These are phyloP conservation scores for Tetrahymena malaccensis DNA, from an alignment of 73 alveolate genomes.

Conservation along the genomic window DNA sequence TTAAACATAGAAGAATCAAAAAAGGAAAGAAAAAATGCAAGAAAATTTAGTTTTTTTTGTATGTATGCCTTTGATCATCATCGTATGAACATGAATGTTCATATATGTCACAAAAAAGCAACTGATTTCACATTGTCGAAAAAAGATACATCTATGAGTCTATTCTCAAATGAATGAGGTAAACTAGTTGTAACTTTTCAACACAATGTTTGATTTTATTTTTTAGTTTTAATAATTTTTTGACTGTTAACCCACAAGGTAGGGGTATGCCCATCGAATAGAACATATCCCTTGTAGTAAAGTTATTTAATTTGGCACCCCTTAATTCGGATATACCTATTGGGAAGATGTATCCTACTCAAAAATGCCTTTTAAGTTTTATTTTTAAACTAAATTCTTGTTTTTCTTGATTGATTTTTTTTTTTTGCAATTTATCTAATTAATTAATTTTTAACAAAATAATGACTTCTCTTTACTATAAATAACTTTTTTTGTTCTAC, in stretches of 20 bases:
- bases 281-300: background rate
- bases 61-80: background rate
- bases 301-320: background rate
- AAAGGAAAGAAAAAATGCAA: background rate
- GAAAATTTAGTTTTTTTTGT: background rate
- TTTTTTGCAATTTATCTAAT: background rate
- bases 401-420: background rate
- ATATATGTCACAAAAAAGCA: background rate
- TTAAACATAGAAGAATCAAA: background rate
- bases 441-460: background rate
- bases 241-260: background rate
- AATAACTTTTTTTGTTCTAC: background rate
- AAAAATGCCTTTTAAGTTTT: background rate
- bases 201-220: background rate
- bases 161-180: background rate
- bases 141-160: background rate
- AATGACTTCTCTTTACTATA: background rate
- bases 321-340: background rate
- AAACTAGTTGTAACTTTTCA: background rate
- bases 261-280: background rate
- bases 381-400: background rate
- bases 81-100: background rate
- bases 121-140: background rate
- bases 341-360: background rate
- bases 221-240: background rate